These are phyloP conservation scores for Silene conica DNA, from an alignment of 148 eudicot genomes.

Conservation along the genomic window DNA sequence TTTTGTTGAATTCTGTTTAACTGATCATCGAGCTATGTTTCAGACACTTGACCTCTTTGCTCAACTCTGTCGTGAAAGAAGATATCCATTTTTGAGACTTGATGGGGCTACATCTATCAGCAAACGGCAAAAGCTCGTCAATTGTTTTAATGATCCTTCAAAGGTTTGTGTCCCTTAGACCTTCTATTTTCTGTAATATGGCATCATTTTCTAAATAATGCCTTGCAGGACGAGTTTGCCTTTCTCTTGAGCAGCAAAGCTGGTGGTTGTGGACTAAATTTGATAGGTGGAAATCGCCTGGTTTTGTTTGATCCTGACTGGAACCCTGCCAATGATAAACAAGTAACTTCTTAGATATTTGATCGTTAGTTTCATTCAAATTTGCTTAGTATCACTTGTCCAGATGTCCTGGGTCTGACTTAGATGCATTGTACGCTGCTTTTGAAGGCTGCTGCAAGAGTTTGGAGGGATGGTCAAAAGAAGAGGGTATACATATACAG, in stretches of 20 bases:
- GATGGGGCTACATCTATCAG: slow-evolving; percentile 91
- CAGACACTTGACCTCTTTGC: slow-evolving; percentile 97
- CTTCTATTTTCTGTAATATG: slow-evolving; percentile 2
- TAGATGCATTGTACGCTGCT: slow-evolving; percentile 12
- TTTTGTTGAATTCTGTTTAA: background rate
- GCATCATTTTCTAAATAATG: slow-evolving; percentile 14
- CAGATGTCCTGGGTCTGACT: slow-evolving; percentile 1
- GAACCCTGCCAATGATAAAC: slow-evolving; percentile 99
- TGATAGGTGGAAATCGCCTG: slow-evolving; percentile 96
- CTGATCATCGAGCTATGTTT: slow-evolving; percentile 21
- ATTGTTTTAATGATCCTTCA: slow-evolving; percentile 79
- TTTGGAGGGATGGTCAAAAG: slow-evolving; percentile 99
- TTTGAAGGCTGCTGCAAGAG: slow-evolving; percentile 95
- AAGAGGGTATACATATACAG: slow-evolving; percentile 95
- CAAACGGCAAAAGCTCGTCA: slow-evolving; percentile 95
- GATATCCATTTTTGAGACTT: slow-evolving; percentile 89
- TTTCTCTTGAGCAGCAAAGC: slow-evolving; percentile 99
- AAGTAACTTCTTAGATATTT: slow-evolving; percentile 41
- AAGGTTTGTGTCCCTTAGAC: slow-evolving; percentile 48
- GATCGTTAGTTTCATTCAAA: slow-evolving; percentile 1
- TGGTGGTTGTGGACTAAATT: slow-evolving; percentile 99
- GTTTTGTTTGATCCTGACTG: slow-evolving; percentile 99
- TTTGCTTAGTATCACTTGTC: slow-evolving; percentile 9
- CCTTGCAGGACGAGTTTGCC: slow-evolving; percentile 93
- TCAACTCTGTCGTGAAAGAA: slow-evolving; percentile 95